These are phyloP conservation scores for Boletus coccyginus DNA, from an alignment of 768 basidiomycete genomes.

Conservation along the genomic window DNA sequence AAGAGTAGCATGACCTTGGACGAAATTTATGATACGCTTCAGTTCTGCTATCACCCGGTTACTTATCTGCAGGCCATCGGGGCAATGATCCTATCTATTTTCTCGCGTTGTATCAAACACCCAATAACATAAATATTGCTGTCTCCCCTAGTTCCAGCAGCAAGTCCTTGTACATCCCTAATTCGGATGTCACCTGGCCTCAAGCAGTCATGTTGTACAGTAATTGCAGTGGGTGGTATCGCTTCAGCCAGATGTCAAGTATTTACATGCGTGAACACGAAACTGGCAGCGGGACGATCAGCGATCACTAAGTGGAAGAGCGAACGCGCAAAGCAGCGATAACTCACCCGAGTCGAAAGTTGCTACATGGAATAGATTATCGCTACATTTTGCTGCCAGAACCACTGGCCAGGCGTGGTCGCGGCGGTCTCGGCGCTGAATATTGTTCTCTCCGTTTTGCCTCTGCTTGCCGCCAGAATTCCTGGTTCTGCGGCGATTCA, in stretches of 20 bases:
- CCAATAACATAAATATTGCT: conserved; percentile 23
- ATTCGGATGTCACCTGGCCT: conserved; percentile 8
- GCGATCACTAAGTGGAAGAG: neutral
- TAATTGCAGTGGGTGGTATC: conserved; percentile 18
- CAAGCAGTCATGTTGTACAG: conserved; percentile 25
- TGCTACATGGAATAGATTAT: conserved; percentile 12
- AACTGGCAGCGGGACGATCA: conserved; percentile 13
- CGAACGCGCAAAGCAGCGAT: neutral
- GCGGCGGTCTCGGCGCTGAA: conserved; percentile 34
- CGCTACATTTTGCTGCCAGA: conserved; percentile 54
- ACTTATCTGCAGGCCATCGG: neutral
- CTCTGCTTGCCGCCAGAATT: conserved; percentile 57
- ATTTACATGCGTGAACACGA: conserved; percentile 34
- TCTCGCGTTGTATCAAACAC: conserved; percentile 18
- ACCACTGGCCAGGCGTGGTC: conserved; percentile 27
- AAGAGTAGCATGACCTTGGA: conserved; percentile 31
- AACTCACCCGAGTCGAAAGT: conserved; percentile 13
- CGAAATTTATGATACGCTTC: conserved; percentile 13
- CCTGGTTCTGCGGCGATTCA: conserved; percentile 57
- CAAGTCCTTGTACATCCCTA: conserved; percentile 11
- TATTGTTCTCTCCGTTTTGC: conserved; percentile 48
- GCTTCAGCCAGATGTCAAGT: conserved; percentile 18
- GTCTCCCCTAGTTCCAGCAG: conserved; percentile 5
- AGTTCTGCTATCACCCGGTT: conserved; percentile 10
- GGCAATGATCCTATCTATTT: conserved; percentile 24